phyloP scores from a whole-genome alignment of 2,329 filamentous ascomycete genomes.

The Thelonectria rubi region DNA sequence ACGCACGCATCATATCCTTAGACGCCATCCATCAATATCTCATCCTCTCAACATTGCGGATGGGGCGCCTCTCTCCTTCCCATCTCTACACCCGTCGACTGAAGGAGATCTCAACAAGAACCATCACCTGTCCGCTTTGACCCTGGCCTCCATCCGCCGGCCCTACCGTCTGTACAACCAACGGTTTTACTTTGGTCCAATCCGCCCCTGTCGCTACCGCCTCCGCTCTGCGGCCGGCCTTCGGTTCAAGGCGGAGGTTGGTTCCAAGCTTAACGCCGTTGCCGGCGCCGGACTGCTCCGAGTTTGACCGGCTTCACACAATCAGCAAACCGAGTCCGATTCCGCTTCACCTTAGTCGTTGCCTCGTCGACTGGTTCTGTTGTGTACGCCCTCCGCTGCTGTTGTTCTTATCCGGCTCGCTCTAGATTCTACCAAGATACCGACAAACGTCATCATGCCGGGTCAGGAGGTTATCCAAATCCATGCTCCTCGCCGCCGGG shows the following conservation, averaged over 20 bases:
- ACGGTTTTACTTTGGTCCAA: slow-evolving; percentile 16
- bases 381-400: background rate
- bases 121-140: slow-evolving; percentile 17
- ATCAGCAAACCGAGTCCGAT: background rate
- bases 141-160: slow-evolving; percentile 11
- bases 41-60: slow-evolving; percentile 7
- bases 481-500: slow-evolving; percentile 33
- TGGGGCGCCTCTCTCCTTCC: slow-evolving; percentile 8
- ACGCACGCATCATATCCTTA: background rate
- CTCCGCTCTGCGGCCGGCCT: slow-evolving; percentile 24
- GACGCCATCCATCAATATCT: background rate
- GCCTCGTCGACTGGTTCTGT: background rate
- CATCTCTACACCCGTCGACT: slow-evolving; percentile 3
- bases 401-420: background rate
- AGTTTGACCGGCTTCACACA: slow-evolving; percentile 6
- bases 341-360: background rate
- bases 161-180: slow-evolving; percentile 16
- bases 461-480: slow-evolving; percentile 30
- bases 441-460: slow-evolving; percentile 29
- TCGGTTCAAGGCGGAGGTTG: slow-evolving; percentile 24
- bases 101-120: slow-evolving; percentile 7
- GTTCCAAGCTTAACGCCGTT: slow-evolving; percentile 20
- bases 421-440: slow-evolving; percentile 14
- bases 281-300: slow-evolving; percentile 4
- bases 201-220: slow-evolving; percentile 23